Base-by-base conservation (phyloP, 2,329 filamentous ascomycete genomes). In the Nigrograna mackinnonii region DNA sequence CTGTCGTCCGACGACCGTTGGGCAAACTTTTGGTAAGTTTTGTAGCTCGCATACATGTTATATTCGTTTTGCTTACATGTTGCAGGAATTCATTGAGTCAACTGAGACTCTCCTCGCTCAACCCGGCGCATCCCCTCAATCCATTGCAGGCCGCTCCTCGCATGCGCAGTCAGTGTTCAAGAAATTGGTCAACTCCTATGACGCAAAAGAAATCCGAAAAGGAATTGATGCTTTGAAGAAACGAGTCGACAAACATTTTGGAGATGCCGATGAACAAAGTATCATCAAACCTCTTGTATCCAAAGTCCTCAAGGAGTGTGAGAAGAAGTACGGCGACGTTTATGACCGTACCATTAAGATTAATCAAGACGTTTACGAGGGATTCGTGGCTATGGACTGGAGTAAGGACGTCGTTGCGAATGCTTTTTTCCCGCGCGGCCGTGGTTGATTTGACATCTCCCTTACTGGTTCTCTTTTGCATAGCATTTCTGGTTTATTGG, bases 241-340 rank as follows among this genome's bases (percentile, higher is more conserved):
- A 74, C 82, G 92, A 37, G 89, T 97, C 1, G 92, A 97, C 71
- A 99, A 97, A 74, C 92, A 97, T 69, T 97, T 97, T 76, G 90
- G 90, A 32, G 90, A 95, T 54, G 87, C 85, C 4, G 90, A 95
- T 55, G 87, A 91, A 50, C 82, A 84, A 41, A 80, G 74, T 17
- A 74, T 86, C 40, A 86, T 82, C 56, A 70, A 78, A 6, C 77
- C 74, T 39, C 60, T 86, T 37, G 79, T 85, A 18, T 67, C 69
- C 33, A 80, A 83, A 62, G 82, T 86, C 20, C 70, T 81, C 37
- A 79, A 77, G 43, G 79, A 80, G 59, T 84, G 82, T 50, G 80
- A 84, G 64, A 66, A 66, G 24, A 74, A 74, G 30, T 86, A 85
- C 56, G 69, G 74, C 33, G 69, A 75, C 37, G 72, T 77, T 2